Evolutionary conservation across 2,329 filamentous ascomycete species (phyloP), one percentile per base, ranked within the genome.

Genomic region (Cladophialophora bantiana): DNA sequence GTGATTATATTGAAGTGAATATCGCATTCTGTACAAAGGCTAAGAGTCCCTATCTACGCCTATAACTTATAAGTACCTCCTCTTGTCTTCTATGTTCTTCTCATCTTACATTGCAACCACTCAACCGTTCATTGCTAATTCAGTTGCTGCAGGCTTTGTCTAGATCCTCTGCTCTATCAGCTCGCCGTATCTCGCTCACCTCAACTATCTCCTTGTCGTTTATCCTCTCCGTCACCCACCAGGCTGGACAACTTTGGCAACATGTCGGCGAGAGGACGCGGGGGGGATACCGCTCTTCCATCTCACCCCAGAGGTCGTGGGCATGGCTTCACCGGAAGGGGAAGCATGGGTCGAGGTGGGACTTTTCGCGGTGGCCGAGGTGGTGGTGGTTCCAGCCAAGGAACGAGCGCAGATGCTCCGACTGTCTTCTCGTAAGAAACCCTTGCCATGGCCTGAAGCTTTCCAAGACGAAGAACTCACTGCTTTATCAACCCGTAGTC

Each of bases 231-330:
- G 7, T 48, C 7, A 20, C 3, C 6, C 18, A 18, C 20, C 42
- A 48, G 13, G 10, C n/a, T 9, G n/a, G 12, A n/a, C n/a, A 3
- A 26, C 2, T 26, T 48, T 48, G n/a, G 7, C n/a, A 48, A 9
- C n/a, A 20, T 48, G 42, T 48, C 42, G 42, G 10, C 42, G n/a
- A 48, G 42, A 7, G 42, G 42, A 20, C 42, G 42, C 9, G 42
- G 42, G 20, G 42, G 42, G 2, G 3, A 48, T 4, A 48, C 18
- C n/a, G 9, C 42, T 48, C 42, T 48, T 20, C 42, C 42, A 18
- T 48, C 42, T 26, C 42, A 48, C n/a, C n/a, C 42, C 42, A 48
- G 42, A 20, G 18, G 42, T 48, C n/a, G 42, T 20, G 42, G 42
- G 1, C n/a, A 48, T n/a, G n/a, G 42, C 3, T 26, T 26, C 26